These are phyloP conservation scores for Neofusicoccum parvum DNA, from an alignment of 2,329 filamentous ascomycete genomes.

Conservation along the genomic window DNA sequence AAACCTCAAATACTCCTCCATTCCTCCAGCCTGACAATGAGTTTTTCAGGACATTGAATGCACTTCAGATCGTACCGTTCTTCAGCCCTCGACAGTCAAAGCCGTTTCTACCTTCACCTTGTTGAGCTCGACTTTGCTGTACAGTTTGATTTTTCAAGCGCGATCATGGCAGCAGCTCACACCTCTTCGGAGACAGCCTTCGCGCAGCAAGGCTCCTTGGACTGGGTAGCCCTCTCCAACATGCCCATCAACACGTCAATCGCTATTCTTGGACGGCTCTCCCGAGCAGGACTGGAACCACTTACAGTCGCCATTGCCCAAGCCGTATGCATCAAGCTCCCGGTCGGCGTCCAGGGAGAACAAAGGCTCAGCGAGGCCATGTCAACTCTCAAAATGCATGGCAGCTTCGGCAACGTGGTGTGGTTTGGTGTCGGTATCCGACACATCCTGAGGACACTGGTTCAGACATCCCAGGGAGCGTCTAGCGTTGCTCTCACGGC, in stretches of 20 bases:
- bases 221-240: conserved; percentile 22
- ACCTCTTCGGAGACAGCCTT: neutral
- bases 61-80: no score
- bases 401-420: conserved; percentile 19
- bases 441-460: conserved; percentile 23
- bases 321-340: conserved; percentile 19
- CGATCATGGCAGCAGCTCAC: no score
- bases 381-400: conserved; percentile 15
- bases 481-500: conserved; percentile 23
- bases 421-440: conserved; percentile 24
- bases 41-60: no score
- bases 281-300: conserved; percentile 23
- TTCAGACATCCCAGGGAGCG: conserved; percentile 24
- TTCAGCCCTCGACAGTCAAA: no score
- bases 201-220: conserved; percentile 21
- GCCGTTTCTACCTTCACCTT: no score
- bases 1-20: no score
- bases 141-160: no score
- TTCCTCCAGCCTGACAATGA: no score
- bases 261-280: conserved; percentile 21
- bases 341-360: conserved; percentile 23
- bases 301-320: conserved; percentile 25
- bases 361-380: conserved; percentile 23
- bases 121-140: no score
- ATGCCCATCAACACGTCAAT: conserved; percentile 20